These are phyloP conservation scores for Globisporangium canariense DNA, from an alignment of 352 stramenopile species.

Conservation along the genomic window DNA sequence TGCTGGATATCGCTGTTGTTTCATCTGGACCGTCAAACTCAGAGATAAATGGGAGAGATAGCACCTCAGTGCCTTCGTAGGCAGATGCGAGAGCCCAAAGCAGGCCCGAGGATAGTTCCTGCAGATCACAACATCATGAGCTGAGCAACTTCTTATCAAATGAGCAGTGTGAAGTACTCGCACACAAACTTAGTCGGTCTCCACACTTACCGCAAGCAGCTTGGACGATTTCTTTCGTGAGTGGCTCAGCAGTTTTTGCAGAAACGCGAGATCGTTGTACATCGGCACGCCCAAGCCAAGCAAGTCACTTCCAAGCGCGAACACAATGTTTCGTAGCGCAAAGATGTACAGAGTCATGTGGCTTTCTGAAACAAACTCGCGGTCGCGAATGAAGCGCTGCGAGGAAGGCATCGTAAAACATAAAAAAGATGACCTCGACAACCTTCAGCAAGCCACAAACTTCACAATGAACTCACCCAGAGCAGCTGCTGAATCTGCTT, in stretches of 20 bases:
- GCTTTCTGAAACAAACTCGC: slow-evolving; percentile 14
- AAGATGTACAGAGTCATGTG: slow-evolving; percentile 19
- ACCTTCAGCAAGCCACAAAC: background rate
- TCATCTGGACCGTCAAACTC: slow-evolving; percentile 14
- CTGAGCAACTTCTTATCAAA: too few relatives aligned
- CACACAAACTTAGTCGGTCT: background rate
- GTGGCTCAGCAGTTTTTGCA: slow-evolving; percentile 13
- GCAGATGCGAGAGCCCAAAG: slow-evolving; percentile 17
- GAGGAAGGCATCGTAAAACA: background rate
- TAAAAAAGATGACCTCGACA: background rate
- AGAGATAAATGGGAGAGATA: background rate
- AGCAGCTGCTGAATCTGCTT: slow-evolving; percentile 16
- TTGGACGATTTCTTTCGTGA: slow-evolving; percentile 15
- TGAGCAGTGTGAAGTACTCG: background rate
- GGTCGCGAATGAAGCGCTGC: slow-evolving; percentile 20
- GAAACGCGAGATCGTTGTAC: slow-evolving; percentile 17
- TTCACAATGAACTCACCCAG: slow-evolving; percentile 7
- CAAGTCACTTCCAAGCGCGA: slow-evolving; percentile 7
- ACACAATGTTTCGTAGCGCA: slow-evolving; percentile 16
- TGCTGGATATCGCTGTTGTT: background rate
- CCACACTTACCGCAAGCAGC: slow-evolving; percentile 2
- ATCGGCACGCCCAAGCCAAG: background rate
- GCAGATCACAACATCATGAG: background rate
- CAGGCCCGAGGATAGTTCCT: slow-evolving; percentile 20
- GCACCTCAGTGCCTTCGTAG: slow-evolving; percentile 8